Evolutionary conservation across 192 early-diverging fungal genomes (phyloP), one percentile per base, ranked within the genome.

Genomic region (Coemansia sp.): DNA sequence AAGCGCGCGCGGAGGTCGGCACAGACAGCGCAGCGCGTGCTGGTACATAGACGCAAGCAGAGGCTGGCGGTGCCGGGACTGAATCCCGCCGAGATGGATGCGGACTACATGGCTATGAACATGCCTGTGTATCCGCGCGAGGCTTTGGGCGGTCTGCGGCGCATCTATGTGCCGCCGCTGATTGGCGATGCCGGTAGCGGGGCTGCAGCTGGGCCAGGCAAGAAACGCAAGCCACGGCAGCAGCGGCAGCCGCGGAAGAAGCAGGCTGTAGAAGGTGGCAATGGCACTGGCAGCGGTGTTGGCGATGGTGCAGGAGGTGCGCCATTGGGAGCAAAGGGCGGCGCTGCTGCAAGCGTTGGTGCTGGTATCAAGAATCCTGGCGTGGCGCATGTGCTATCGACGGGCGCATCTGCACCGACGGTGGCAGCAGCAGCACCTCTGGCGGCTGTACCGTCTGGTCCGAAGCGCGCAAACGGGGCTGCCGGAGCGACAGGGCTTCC

Each of bases 171-270:
- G 23, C 71, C 71, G 26, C 30, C 58, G 40, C 19, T 37, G 30
- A 19, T 53, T 14, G 19, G 54, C 1, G 70, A 66, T 42, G 13
- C 58, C 6, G n/a, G n/a, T n/a, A n/a, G n/a, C n/a, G 47, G 38
- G 4, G 33, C 49, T 7, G 32, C 53, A 11, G 18, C 46, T 14
- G n/a, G n/a, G n/a, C n/a, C n/a, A n/a, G 50, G 24, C 11, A 74
- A 63, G 43, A 74, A 74, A 55, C 63, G 64, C 55, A 66, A 67
- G 47, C 59, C 54, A 22, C 63, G 71, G 15, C 70, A 73, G 47
- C 67, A 55, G 9, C 58, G 60, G 3, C 67, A 59, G 53, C 58
- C 70, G n/a, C 57, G 38, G 24, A 66, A 67, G 55, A 66, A 50
- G 33, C 22, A 17, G 33, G 34, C 32, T 29, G 32, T 48, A 14